phyloP scores from a whole-genome alignment of 768 basidiomycete species.

The Lactifluus hygrophoroides region DNA sequence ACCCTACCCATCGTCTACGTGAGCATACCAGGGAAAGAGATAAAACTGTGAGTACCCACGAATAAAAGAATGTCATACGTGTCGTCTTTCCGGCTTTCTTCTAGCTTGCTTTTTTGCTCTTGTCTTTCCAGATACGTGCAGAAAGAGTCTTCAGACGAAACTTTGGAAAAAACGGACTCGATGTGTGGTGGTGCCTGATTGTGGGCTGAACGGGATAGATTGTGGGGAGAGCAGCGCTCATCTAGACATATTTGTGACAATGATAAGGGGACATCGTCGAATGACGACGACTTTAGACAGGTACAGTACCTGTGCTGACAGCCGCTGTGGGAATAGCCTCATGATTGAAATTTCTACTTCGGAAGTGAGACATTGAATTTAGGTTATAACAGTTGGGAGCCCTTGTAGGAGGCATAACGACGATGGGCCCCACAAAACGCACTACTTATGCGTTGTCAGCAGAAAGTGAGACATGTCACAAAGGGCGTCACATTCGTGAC shows the following conservation, averaged over 20 bases:
- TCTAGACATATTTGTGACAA: not conserved
- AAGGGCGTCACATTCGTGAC: not conserved
- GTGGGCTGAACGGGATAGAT: not conserved
- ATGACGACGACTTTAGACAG: not conserved
- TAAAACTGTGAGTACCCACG: not conserved
- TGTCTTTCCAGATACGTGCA: not conserved
- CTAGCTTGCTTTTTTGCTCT: not conserved
- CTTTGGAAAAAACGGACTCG: not conserved
- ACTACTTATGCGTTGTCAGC: not conserved
- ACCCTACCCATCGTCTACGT: not conserved
- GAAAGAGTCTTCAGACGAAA: not conserved
- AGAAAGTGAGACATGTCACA: not conserved
- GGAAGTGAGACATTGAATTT: slow-evolving; percentile 5
- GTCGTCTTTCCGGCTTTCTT: not conserved
- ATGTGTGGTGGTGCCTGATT: not conserved
- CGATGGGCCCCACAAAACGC: not conserved
- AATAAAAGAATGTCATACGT: slow-evolving; percentile 2
- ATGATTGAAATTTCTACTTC: not conserved
- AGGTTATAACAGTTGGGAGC: not conserved
- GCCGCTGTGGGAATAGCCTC: not conserved
- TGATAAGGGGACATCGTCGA: not conserved
- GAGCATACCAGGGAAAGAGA: not conserved
- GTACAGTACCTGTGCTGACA: not conserved
- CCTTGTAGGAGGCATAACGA: not conserved
- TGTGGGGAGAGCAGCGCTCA: not conserved